Percentiles rank a stretch among this genome's conserved stretches.
Evolutionary conservation across 169 alveolate species (phyloP).

Genomic region (Eimeria maxima): DNA sequence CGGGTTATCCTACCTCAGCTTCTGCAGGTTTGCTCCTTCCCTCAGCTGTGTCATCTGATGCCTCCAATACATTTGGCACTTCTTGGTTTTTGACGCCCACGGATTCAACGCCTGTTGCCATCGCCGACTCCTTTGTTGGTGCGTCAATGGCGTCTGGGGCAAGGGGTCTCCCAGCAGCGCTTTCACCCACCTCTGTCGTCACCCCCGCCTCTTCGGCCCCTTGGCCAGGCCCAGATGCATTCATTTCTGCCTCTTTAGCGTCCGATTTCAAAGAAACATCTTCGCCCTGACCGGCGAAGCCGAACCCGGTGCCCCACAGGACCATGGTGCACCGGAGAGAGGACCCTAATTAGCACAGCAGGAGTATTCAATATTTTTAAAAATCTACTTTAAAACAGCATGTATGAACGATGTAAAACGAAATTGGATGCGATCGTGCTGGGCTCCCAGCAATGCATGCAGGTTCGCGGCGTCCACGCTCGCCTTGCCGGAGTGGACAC

Average conservation of each 20-base stretch:
- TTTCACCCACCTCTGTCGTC: background rate
- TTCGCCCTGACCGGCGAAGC: background rate
- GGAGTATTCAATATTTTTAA: too few species aligned
- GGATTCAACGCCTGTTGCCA: background rate
- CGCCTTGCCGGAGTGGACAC: background rate
- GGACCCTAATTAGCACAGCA: background rate
- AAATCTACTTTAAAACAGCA: background rate
- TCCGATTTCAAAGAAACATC: background rate
- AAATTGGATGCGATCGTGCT: background rate
- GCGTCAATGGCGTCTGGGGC: background rate
- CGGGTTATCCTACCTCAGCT: background rate
- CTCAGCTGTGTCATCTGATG: background rate
- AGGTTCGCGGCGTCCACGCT: background rate
- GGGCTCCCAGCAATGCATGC: background rate
- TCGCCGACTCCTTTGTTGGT: background rate
- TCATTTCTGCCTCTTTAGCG: background rate
- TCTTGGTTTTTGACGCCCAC: background rate
- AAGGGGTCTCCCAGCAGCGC: background rate
- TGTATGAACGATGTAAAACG: background rate
- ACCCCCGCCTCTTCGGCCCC: background rate
- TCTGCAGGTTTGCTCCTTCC: background rate
- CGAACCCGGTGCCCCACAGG: background rate
- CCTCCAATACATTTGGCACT: background rate
- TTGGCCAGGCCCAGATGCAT: background rate
- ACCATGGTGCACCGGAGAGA: background rate